Base-by-base conservation (phyloP, 176 grass and related monocot species). In the Musa acuminata region DNA sequence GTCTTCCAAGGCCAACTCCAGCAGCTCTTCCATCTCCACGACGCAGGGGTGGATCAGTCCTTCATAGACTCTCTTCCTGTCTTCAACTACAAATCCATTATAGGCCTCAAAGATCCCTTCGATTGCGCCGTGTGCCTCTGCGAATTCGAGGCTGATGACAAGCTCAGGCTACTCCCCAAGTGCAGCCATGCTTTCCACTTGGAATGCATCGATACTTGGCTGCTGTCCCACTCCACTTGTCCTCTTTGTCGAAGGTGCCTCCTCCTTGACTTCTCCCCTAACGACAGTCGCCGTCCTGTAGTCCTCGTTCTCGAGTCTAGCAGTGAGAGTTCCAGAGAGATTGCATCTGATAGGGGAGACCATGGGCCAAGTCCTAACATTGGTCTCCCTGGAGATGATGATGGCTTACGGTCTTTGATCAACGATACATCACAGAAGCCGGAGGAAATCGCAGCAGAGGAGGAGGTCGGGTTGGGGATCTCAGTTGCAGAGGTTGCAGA, bases 141-240 rank as follows among this genome's bases (percentile, higher is more conserved):
- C 79, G 90, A 98, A 77, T 98, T 98, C 80, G 70, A 83, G 11
- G 55, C 64, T 0, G 90, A 89, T 13, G 94, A 97, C 81, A 72
- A 91, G 79, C 85, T 97, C 48, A 79, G 90, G 62, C 85, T 98
- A 8, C 78, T 98, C 2, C 94, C 94, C 75, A 87, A 85, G 81
- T 97, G 90, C 72, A 91, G 90, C 81, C 94, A 97, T 78, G 94
- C 94, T 11, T 97, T 97, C 83, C 94, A 97, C 69, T 73, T 91
- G 1, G 87, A 93, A 50, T 96, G 93, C 80, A 96, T 96, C 51
- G 89, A 96, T 22, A 92, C 89, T 0, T 96, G 89, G 93, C 86
- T 96, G 75, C 76, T 96, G 17, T 92, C 93, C 0, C 93, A 96
- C 83, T 96, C 89, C 72, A 96, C 93, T 0, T 96, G 93, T 79